phyloP scores from a whole-genome alignment of 257 asterid species.

The Solanum lycopersicoides region DNA sequence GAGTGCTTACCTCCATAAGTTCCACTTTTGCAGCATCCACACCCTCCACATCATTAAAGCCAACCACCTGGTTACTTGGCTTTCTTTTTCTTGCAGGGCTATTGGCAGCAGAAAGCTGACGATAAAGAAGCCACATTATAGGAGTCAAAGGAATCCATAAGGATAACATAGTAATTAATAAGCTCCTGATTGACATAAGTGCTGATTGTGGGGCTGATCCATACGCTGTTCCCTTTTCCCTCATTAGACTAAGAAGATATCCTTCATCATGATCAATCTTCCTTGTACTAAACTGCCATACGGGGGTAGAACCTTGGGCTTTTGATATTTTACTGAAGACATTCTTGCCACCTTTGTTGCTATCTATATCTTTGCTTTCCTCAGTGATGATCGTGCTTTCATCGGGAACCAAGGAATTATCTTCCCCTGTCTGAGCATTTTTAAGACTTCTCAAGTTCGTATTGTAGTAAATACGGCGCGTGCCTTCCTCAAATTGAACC shows the following conservation, averaged over 20 bases:
- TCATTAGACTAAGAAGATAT: slow-evolving; percentile 80
- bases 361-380: slow-evolving; percentile 3
- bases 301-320: slow-evolving; percentile 21
- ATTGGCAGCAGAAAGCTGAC: slow-evolving; percentile 79
- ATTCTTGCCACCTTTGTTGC: slow-evolving; percentile 9
- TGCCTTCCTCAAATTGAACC: slow-evolving; percentile 91
- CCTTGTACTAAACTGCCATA: slow-evolving; percentile 82
- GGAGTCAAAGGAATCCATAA: slow-evolving; percentile 95
- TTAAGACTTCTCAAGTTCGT: slow-evolving; percentile 15
- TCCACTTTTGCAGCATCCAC: slow-evolving; percentile 91
- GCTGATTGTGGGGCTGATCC: slow-evolving; percentile 85
- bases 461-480: slow-evolving; percentile 67
- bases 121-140: slow-evolving; percentile 81
- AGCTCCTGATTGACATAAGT: slow-evolving; percentile 51
- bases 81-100: slow-evolving; percentile 68
- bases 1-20: slow-evolving; percentile 73
- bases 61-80: slow-evolving; percentile 50
- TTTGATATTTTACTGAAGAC: slow-evolving; percentile 17
- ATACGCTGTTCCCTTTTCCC: slow-evolving; percentile 70
- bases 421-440: slow-evolving; percentile 8
- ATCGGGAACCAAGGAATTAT: background rate
- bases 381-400: slow-evolving; percentile 16
- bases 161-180: slow-evolving; percentile 60
- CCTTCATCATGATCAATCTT: slow-evolving; percentile 89
- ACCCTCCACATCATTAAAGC: slow-evolving; percentile 90